Conservation (phyloP, 129 eudicot genomes). For the Silybum marianum region DNA sequence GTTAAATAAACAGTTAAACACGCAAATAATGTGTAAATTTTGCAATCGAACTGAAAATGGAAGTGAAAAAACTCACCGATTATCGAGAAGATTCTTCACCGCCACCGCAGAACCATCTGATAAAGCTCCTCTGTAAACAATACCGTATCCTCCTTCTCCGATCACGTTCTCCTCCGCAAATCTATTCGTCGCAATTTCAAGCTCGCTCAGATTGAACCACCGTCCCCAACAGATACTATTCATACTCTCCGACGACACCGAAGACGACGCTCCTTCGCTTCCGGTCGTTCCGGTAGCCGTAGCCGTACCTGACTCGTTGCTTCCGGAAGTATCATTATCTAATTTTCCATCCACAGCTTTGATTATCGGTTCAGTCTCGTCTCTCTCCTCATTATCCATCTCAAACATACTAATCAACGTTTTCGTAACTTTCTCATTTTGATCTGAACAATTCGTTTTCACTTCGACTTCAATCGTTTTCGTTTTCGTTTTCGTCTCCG, state of each 20-base stretch:
- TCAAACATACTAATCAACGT: conserved; percentile 35
- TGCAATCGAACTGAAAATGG: background rate
- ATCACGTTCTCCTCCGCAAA: conserved; percentile 63
- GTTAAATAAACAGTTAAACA: background rate
- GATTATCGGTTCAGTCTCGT: conserved; percentile 13
- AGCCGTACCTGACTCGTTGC: conserved; percentile 48
- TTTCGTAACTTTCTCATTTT: conserved; percentile 8
- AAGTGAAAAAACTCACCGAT: conserved; percentile 50
- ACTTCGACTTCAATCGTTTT: conserved; percentile 27
- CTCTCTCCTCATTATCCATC: conserved; percentile 22
- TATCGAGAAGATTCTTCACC: conserved; percentile 70
- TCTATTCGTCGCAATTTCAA: conserved; percentile 55
- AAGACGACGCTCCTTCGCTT: conserved; percentile 42
- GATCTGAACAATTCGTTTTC: conserved; percentile 25
- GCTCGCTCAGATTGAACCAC: conserved; percentile 71
- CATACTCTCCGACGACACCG: conserved; percentile 48
- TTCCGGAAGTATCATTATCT: conserved; percentile 34
- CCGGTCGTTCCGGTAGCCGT: conserved; percentile 23
- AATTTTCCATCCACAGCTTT: conserved; percentile 41
- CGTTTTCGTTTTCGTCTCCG: conserved; percentile 17
- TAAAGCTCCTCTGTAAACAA: conserved; percentile 66
- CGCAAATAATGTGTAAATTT: background rate
- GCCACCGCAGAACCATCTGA: conserved; percentile 70
- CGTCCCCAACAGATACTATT: conserved; percentile 66
- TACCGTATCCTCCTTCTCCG: conserved; percentile 92